Base-by-base conservation (phyloP, 2,329 filamentous ascomycete species). In the Epichloe elymi region DNA sequence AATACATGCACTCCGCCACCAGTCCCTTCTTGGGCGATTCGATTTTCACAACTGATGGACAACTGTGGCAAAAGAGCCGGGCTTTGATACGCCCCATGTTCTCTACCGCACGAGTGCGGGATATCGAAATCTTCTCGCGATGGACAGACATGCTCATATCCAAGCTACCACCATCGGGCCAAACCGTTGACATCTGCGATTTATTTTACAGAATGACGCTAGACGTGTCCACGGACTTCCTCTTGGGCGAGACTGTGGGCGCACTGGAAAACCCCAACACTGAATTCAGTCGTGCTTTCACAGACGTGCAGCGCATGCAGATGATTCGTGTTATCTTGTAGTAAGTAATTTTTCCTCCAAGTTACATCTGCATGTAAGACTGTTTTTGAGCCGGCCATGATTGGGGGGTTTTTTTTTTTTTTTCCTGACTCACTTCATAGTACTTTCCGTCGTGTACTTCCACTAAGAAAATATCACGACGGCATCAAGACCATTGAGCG, bases 71-170 rank as follows among this genome's bases (percentile, higher is more conserved):
- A 58, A 75, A 76, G 51, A 88, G 83, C 46, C 77, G 89, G 20
- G 81, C 86, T 55, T 72, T 95, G 53, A 82, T 96, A 55, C 78
- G 88, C 2, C 89, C 89, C 0, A 88, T 94, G 62, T 95, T 95
- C 65, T 80, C 88, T 61, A 85, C 84, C 60, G 86, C 94, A 61
- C 84, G 89, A 20, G 79, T 95, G 36, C 84, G 83, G 53, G 86
- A 95, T 64, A 69, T 95, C 53, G 76, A 88, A 43, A 81, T 83
- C 51, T 89, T 95, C 61, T 88, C 95, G 2, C 40, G 48, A 19
- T 57, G 54, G 54, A 50, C 47, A 5, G 49, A 53, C 15, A 46
- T 48, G 3, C 40, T 57, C 19, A 39, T 57, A 35, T 43, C 40
- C 11, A 35, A 50, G 19, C 39, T 50, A 2, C 48, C 48, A 6